Base-by-base conservation (phyloP, 2,329 filamentous ascomycete genomes). In the Pyrenophora teres region DNA sequence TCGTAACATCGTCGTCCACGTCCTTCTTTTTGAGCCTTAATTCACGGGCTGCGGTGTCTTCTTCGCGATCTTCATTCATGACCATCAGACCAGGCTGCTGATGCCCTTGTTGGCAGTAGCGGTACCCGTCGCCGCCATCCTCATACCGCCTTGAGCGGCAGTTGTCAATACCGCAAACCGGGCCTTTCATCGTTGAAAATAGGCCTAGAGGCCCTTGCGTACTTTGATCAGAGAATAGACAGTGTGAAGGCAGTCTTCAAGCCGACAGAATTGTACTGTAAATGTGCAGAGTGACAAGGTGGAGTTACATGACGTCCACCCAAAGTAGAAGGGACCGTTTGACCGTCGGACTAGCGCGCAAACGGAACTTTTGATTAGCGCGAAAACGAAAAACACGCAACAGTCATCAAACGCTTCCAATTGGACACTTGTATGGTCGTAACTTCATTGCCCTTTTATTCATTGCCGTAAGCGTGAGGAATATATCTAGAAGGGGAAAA, bases 21-120 rank as follows among this genome's bases (percentile, higher is more conserved):
- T 64, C 84, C 57, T 83, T 87, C 70, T 85, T 83, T 63, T 77
- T 74, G 27, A 77, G 77, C 57, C 74, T 77, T 55, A 81, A 82
- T 50, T 56, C 89, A 84, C 63, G 82, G 76, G 35, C 80, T 80
- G 53, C 85, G 8, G 56, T 62, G 53, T 87, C 87, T 65, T 78
- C 76, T 19, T 70, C 64, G 23, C 64, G 58, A 21, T 21, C 19
- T 21, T 21, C 19, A 5, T 21, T 21, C 19, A 21, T 3, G 3
- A 3, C 19, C 10, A 69, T 45, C 13, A 69, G 52, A 9, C 62
- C 50, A 8, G 30, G 64, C 66, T 69, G 86, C 61, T 87, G 84
- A 77, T 95, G 91, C 27, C 90, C 90, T 60, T 89, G 87, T 57
- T 87, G 81, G 73, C 91, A 96, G 71, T 90, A 95, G 56, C 87